Evolutionary conservation across 2,329 filamentous ascomycete species (phyloP).

Genomic region (Rutstroemia sp.): DNA sequence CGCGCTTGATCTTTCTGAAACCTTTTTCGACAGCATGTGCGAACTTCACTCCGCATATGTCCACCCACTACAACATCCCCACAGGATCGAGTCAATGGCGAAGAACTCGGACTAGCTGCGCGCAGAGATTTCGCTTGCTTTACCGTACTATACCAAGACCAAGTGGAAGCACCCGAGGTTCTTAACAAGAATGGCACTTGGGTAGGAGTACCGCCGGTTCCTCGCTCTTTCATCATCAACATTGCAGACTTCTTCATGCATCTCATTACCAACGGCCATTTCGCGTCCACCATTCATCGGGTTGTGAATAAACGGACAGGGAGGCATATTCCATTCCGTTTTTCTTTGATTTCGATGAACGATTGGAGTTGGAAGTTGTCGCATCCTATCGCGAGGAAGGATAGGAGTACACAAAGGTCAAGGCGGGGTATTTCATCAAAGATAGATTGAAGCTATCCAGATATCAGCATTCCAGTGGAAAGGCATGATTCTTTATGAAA

Average conservation of each 20-base stretch:
- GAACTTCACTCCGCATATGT: not conserved
- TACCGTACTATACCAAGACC: not conserved
- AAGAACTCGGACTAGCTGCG: not conserved
- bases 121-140: not conserved
- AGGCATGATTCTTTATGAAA: not conserved
- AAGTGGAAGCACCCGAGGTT: not conserved
- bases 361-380: not conserved
- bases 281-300: constrained; percentile 16
- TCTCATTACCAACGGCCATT: constrained; percentile 13
- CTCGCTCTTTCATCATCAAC: not conserved
- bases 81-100: not conserved
- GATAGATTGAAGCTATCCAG: not conserved
- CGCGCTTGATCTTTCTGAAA: not conserved
- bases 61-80: not conserved
- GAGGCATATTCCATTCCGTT: not conserved
- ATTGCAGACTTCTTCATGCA: constrained; percentile 19
- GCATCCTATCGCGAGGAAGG: not conserved
- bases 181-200: not conserved
- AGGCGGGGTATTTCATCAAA: not conserved
- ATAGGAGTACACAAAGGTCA: not conserved
- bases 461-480: not conserved
- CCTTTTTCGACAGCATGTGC: not conserved
- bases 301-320: constrained; percentile 13
- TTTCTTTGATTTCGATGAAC: not conserved
- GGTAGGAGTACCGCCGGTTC: not conserved